A percentile compares a stretch with the other conserved stretches of the same genome.
Conservation (phyloP, 495 filamentous ascomycete genomes). For the Tuber brumale region DNA sequence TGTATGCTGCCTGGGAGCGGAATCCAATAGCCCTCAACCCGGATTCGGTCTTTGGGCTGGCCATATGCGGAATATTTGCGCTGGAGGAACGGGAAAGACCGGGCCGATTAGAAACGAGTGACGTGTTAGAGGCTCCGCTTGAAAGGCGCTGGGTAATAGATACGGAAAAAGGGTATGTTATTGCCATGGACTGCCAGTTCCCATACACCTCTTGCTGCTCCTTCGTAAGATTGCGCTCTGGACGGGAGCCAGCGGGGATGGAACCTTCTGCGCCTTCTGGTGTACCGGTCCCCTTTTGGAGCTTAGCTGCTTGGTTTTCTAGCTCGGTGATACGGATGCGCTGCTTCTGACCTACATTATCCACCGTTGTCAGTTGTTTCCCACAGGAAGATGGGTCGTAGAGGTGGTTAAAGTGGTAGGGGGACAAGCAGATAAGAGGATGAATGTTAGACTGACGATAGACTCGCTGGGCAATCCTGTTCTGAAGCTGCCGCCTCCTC, state of each 20-base stretch:
- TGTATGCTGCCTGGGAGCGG: constrained; percentile 5
- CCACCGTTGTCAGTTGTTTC: background rate
- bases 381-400: background rate
- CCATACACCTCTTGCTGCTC: constrained; percentile 20
- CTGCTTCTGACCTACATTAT: constrained; percentile 30
- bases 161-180: constrained; percentile 32
- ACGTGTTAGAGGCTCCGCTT: background rate
- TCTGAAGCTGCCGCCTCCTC: constrained; percentile 35
- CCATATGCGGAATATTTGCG: background rate
- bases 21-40: constrained; percentile 10
- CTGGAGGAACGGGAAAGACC: background rate
- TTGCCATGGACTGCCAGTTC: constrained; percentile 26
- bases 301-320: constrained; percentile 17
- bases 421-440: background rate
- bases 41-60: background rate
- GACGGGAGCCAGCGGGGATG: background rate
- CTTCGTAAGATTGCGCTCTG: constrained; percentile 10
- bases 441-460: constrained; percentile 27
- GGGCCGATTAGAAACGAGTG: background rate
- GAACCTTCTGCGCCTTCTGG: background rate
- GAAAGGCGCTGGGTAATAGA: constrained; percentile 14
- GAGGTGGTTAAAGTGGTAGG: constrained; percentile 6
- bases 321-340: constrained; percentile 21
- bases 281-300: background rate
- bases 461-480: constrained; percentile 38